Evolutionary conservation across 2,329 filamentous ascomycete genomes (phyloP).

Genomic region (Didymella pinodella): DNA sequence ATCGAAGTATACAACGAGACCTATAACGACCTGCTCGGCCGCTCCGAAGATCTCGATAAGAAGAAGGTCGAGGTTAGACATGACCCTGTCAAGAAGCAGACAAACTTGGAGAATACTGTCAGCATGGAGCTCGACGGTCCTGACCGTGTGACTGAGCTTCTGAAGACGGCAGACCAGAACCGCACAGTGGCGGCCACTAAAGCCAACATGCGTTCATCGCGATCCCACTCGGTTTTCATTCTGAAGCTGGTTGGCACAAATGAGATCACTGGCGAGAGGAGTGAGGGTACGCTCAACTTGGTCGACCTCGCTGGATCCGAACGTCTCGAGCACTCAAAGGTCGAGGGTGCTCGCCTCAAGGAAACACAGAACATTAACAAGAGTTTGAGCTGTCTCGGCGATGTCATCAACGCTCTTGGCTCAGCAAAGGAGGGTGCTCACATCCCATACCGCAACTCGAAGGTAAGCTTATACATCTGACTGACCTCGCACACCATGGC

Average conservation of each 20-base stretch:
- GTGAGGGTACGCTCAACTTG: slow-evolving; percentile 92
- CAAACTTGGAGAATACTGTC: slow-evolving; percentile 80
- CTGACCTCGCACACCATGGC: neutral
- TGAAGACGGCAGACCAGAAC: slow-evolving; percentile 82
- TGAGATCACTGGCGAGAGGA: slow-evolving; percentile 77
- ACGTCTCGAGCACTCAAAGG: slow-evolving; percentile 84
- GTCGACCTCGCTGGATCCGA: slow-evolving; percentile 96
- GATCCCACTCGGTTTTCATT: slow-evolving; percentile 96
- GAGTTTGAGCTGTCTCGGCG: slow-evolving; percentile 87
- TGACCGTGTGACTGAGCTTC: slow-evolving; percentile 78
- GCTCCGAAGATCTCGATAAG: slow-evolving; percentile 74
- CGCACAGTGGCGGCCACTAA: slow-evolving; percentile 96
- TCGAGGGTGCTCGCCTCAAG: slow-evolving; percentile 84
- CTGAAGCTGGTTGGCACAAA: slow-evolving; percentile 74
- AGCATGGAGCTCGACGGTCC: slow-evolving; percentile 80
- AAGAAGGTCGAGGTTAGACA: slow-evolving; percentile 91
- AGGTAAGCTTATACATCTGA: slow-evolving; percentile 60
- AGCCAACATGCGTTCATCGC: slow-evolving; percentile 91
- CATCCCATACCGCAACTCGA: slow-evolving; percentile 94
- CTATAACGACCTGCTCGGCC: slow-evolving; percentile 85
- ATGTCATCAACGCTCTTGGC: slow-evolving; percentile 94
- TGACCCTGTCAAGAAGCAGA: slow-evolving; percentile 81
- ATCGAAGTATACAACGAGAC: slow-evolving; percentile 99
- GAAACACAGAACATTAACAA: slow-evolving; percentile 99
- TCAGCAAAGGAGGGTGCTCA: slow-evolving; percentile 78